Conservation (phyloP, 2,329 filamentous ascomycete genomes). For the Cyphellophora europaea region DNA sequence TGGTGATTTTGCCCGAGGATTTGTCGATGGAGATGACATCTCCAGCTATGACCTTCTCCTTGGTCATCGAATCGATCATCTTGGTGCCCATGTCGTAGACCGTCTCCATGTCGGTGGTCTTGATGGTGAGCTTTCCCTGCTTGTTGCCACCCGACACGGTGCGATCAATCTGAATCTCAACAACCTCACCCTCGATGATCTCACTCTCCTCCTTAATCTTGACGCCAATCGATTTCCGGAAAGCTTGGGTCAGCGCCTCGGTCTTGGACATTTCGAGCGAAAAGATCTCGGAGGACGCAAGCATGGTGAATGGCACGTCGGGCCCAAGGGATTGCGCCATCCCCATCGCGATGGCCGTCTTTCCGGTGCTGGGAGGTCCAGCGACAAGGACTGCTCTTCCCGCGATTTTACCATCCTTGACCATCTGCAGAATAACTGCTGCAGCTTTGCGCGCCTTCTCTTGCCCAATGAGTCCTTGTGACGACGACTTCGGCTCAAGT, state of each 20-base stretch:
- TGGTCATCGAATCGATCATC: conserved; percentile 99
- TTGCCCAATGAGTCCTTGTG: conserved; percentile 91
- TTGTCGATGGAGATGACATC: conserved; percentile 99
- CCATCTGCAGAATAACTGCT: conserved; percentile 95
- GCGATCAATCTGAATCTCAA: conserved; percentile 96
- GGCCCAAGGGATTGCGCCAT: conserved; percentile 93
- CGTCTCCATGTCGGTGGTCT: conserved; percentile 99
- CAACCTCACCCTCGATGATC: conserved; percentile 97
- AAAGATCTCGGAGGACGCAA: conserved; percentile 95
- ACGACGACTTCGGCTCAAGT: conserved; percentile 72
- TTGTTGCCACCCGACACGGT: conserved; percentile 95
- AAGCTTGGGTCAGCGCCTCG: conserved; percentile 95
- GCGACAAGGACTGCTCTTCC: conserved; percentile 90
- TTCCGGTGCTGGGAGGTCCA: conserved; percentile 91
- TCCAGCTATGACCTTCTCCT: conserved; percentile 96
- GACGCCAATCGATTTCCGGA: conserved; percentile 95
- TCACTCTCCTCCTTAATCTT: conserved; percentile 98
- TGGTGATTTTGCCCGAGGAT: conserved; percentile 94
- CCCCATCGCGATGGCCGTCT: conserved; percentile 97
- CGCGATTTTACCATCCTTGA: conserved; percentile 97
- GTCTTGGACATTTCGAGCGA: conserved; percentile 99
- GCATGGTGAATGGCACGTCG: conserved; percentile 92
- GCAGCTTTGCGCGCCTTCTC: conserved; percentile 94
- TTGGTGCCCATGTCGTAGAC: conserved; percentile 99
- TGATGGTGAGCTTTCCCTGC: conserved; percentile 98